Evolutionary conservation across 2,329 filamentous ascomycete species (phyloP), one percentile per base, ranked within the genome.

Genomic region (Clonostachys rosea): DNA sequence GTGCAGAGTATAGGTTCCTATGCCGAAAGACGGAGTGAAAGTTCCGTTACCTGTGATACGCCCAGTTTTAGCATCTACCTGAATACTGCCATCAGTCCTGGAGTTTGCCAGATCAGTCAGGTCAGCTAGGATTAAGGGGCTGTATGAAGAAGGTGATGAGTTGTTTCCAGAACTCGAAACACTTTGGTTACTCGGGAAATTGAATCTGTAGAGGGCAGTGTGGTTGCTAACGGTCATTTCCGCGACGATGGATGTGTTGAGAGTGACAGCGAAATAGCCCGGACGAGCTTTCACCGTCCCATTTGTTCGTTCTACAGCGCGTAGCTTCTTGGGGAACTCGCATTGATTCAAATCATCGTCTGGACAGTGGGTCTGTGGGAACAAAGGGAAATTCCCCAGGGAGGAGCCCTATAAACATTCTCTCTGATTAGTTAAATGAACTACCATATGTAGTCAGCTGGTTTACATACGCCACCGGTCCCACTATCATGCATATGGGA

Each of bases 181-280:
- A 8, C 14, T n/a, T 8, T 58, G 57, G 10, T 56, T 57, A 4
- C 64, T 64, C 2, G 70, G 68, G 50, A 84, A 84, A 1, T 72
- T 73, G 59, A 86, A 86, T 16, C 76, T 70, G 54, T 84, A 86
- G 5, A 86, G 65, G 4, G 79, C 78, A 5, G 81, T 75, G 53
- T 78, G 81, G 53, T 81, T 74, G 0, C 80, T 74, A 2, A 75
- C 71, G 0, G 81, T 83, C 74, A 86, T 85, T 59, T 86, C 81
- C 2, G 78, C 76, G n/a, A 65, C 65, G 43, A 86, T 74, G 3
- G 73, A 73, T 43, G 76, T 83, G 45, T 74, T 68, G 40, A 86
- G 67, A 34, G 71, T 70, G 8, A 86, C 62, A 4, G 72, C 66
- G 56, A 86, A 86, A 59, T 84, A 84, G 9, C 83, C 83, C 3